Conservation (phyloP, 2,329 filamentous ascomycete species). For the Leptodontidium sp. region DNA sequence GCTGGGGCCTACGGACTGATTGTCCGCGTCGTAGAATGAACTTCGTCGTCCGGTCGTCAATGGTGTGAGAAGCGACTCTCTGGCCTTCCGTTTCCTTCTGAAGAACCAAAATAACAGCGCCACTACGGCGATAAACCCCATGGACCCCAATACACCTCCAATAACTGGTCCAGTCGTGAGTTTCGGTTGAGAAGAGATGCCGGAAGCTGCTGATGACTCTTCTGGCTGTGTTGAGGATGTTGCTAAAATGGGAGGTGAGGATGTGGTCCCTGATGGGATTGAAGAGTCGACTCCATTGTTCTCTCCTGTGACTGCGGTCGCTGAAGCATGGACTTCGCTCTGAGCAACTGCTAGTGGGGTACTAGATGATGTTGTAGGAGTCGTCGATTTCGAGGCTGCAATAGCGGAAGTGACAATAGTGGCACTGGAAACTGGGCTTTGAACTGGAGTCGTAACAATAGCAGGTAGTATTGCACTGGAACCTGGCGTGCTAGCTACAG, state of each 20-base stretch:
- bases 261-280: constrained; percentile 32
- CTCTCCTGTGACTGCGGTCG: constrained; percentile 27
- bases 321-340: constrained; percentile 37
- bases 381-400: constrained; percentile 40
- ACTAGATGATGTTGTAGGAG: constrained; percentile 40
- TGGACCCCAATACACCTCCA: constrained; percentile 43
- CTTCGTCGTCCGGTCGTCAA: constrained; percentile 35
- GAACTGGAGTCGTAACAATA: constrained; percentile 26
- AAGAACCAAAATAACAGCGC: constrained; percentile 42
- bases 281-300: constrained; percentile 25
- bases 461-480: constrained; percentile 20
- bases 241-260: constrained; percentile 29
- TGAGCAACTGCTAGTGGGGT: constrained; percentile 39
- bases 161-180: constrained; percentile 39
- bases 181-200: constrained; percentile 36
- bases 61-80: constrained; percentile 42
- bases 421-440: constrained; percentile 13
- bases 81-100: constrained; percentile 37
- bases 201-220: constrained; percentile 33
- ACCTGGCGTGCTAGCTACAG: constrained; percentile 23
- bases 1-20: constrained; percentile 33
- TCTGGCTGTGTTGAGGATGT: constrained; percentile 23
- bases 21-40: constrained; percentile 42
- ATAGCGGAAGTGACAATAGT: constrained; percentile 24
- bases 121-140: constrained; percentile 42